These are phyloP conservation scores for Psilocybe tampanensis DNA, from an alignment of 768 basidiomycete genomes.

Conservation along the genomic window DNA sequence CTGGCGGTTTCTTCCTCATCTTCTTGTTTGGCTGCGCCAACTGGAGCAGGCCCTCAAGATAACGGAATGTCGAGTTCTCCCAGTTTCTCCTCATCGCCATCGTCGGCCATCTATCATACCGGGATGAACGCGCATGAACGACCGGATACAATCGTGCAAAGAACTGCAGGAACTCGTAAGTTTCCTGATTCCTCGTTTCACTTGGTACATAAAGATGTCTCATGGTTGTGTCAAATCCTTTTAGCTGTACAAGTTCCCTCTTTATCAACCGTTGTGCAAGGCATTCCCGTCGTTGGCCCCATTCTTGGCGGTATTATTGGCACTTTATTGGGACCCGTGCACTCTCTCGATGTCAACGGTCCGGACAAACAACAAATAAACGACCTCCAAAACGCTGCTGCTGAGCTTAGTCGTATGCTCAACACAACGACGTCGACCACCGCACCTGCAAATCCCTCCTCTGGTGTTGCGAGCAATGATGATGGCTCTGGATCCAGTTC, in stretches of 20 bases:
- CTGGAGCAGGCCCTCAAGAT: constrained; percentile 30
- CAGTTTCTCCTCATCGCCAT: constrained; percentile 14
- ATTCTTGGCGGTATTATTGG: neutral
- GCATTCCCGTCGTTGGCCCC: neutral
- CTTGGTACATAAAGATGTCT: neutral
- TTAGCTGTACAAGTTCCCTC: neutral
- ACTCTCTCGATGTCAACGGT: neutral
- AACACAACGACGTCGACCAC: neutral
- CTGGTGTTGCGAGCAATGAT: constrained; percentile 1
- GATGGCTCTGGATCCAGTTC: constrained; percentile 3
- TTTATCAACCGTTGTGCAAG: neutral
- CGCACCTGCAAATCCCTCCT: neutral
- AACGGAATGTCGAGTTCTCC: constrained; percentile 24
- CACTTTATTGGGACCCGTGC: neutral
- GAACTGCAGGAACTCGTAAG: neutral
- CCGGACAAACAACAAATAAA: constrained; percentile 10
- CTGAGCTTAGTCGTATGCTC: constrained; percentile 11
- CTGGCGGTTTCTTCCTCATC: constrained; percentile 55
- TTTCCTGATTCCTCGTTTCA: neutral
- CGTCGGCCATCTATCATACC: neutral
- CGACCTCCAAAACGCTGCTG: constrained; percentile 17
- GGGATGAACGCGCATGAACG: neutral
- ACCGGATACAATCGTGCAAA: neutral
- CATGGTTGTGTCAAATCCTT: neutral
- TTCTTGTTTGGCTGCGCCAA: constrained; percentile 45